Evolutionary conservation across 2,329 filamentous ascomycete species (phyloP).

Genomic region (Mariannaea elegans): DNA sequence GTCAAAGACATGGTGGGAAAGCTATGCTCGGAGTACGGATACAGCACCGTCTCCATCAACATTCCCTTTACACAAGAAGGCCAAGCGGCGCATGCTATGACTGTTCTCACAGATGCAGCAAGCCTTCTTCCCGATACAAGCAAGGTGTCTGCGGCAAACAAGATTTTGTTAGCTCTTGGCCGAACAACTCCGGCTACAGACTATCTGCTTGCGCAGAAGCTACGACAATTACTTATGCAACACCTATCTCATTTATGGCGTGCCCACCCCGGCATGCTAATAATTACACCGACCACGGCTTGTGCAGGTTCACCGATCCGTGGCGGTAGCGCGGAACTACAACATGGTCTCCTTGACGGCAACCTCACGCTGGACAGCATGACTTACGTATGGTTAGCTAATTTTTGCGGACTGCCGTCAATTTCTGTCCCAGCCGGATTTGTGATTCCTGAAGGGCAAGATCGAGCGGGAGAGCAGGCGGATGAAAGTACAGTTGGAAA

Average conservation of each 20-base stretch:
- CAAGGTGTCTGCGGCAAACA: conserved; percentile 67
- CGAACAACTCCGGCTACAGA: conserved; percentile 70
- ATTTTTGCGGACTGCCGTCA: conserved; percentile 58
- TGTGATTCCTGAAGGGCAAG: conserved; percentile 46
- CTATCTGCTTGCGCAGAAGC: conserved; percentile 73
- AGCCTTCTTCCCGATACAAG: conserved; percentile 56
- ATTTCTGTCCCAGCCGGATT: conserved; percentile 57
- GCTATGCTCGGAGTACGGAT: conserved; percentile 61
- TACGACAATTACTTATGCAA: conserved; percentile 74
- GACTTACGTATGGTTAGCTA: conserved; percentile 61
- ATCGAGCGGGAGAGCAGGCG: conserved; percentile 42
- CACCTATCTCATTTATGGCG: conserved; percentile 75
- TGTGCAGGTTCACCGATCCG: conserved; percentile 57
- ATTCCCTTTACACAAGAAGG: conserved; percentile 69
- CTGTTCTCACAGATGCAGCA: conserved; percentile 72
- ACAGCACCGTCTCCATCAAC: conserved; percentile 62
- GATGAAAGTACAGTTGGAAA: conserved; percentile 47
- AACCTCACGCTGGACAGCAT: conserved; percentile 56
- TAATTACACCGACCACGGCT: conserved; percentile 73
- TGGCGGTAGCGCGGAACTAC: conserved; percentile 17
- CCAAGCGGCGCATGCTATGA: conserved; percentile 77
- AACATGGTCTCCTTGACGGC: conserved; percentile 46
- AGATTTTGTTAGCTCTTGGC: conserved; percentile 71
- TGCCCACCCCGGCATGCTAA: conserved; percentile 73
- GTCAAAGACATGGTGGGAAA: conserved; percentile 58